Conservation (phyloP, 75 land plant genomes). For the Larix kaempferi region DNA sequence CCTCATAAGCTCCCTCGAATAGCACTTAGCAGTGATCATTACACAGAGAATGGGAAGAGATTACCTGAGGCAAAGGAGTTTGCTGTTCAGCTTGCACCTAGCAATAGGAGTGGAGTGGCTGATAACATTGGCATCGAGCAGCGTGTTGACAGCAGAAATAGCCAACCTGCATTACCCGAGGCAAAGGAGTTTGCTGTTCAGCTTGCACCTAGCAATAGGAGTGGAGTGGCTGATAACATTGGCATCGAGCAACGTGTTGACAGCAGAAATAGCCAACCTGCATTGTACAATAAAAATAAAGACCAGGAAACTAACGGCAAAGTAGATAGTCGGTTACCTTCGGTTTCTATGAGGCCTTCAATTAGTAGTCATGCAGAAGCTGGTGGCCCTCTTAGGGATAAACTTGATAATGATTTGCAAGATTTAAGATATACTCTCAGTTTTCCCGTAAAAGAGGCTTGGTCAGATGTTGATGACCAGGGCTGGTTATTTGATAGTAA, state of each 20-base stretch:
- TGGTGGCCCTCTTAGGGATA: constrained; percentile 12
- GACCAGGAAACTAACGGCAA: constrained; percentile 34
- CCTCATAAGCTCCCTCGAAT: constrained; percentile 37
- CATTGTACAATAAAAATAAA: constrained; percentile 17
- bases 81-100: constrained; percentile 11
- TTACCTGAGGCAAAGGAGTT: constrained; percentile 10
- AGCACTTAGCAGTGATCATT: constrained; percentile 15
- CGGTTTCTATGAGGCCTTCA: constrained; percentile 10
- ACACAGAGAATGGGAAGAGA: constrained; percentile 34
- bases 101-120: constrained; percentile 9
- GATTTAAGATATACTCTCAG: constrained; percentile 26
- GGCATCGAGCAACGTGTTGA: constrained; percentile 11
- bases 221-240: constrained; percentile 9
- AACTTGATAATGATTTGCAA: constrained; percentile 27
- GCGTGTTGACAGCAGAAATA: constrained; percentile 12
- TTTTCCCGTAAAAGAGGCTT: constrained; percentile 54
- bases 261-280: constrained; percentile 7
- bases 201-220: constrained; percentile 9
- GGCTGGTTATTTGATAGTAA: constrained; percentile 45
- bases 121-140: constrained; percentile 9
- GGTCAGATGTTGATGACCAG: constrained; percentile 47
- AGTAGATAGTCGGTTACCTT: constrained; percentile 13
- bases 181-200: constrained; percentile 8
- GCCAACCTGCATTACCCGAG: constrained; percentile 12
- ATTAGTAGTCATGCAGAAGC: constrained; percentile 10